Conservation (phyloP, 148 eudicot species). For the Vaccinium corymbosum region DNA sequence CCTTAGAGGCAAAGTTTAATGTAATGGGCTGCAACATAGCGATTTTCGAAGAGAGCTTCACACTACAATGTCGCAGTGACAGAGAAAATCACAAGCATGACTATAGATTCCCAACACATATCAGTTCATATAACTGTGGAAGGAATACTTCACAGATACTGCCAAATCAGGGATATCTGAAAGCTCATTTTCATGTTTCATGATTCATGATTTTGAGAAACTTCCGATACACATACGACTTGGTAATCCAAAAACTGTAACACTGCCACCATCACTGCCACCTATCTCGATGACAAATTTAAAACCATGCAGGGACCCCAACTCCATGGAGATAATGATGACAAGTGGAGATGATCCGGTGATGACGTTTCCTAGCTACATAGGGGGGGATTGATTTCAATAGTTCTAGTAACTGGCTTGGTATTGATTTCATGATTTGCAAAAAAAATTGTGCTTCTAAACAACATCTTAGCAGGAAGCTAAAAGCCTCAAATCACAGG, state of each 20-base stretch:
- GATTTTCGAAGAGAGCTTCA: not conserved
- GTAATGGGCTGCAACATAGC: not conserved
- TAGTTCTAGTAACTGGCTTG: not conserved
- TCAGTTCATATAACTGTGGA: not conserved
- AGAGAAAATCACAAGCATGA: not conserved
- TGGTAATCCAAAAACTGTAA: not conserved
- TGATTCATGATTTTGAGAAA: not conserved
- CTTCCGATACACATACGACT: not conserved
- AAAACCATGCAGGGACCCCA: not conserved
- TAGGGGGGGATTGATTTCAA: not conserved
- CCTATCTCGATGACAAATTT: not conserved
- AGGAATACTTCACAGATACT: not conserved
- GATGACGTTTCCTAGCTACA: not conserved
- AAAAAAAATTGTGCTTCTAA: not conserved
- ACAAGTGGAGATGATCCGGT: not conserved
- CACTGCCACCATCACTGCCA: not conserved
- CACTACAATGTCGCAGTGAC: not conserved
- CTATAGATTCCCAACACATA: not conserved
- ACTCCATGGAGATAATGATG: constrained; percentile 1
- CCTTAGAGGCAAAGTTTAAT: not conserved
- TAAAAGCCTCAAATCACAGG: constrained; percentile 2
- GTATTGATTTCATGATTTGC: not conserved
- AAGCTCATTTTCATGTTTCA: not conserved
- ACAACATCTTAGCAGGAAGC: not conserved
- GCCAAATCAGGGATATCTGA: not conserved